Conservation (phyloP, 164 flowering plant genomes). For the Magnolia sinica region DNA sequence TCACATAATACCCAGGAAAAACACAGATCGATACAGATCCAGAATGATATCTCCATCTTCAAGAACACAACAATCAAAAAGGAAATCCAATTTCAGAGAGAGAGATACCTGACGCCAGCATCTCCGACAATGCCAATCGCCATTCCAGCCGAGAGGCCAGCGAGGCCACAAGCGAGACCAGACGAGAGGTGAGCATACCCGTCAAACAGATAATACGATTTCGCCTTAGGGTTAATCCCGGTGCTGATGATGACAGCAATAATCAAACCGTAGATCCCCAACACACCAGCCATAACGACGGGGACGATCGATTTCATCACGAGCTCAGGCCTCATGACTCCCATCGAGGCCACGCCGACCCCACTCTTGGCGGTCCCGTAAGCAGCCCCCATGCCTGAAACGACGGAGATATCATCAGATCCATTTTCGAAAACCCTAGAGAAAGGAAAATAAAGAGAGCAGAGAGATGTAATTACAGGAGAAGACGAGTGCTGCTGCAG, state of each 20-base stretch:
- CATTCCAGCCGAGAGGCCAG: slow-evolving; percentile 92
- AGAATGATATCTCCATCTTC: neutral
- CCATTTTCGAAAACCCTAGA: slow-evolving; percentile 1
- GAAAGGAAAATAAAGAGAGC: neutral
- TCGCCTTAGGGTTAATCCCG: slow-evolving; percentile 87
- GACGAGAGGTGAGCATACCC: slow-evolving; percentile 89
- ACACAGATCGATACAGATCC: neutral
- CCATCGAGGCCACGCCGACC: slow-evolving; percentile 92
- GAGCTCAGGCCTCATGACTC: slow-evolving; percentile 91
- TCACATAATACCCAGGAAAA: neutral
- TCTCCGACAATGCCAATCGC: slow-evolving; percentile 89
- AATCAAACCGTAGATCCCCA: slow-evolving; percentile 85
- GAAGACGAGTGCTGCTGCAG: slow-evolving; percentile 83
- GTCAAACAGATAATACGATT: slow-evolving; percentile 75
- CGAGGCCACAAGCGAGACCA: slow-evolving; percentile 88
- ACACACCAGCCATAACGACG: slow-evolving; percentile 92
- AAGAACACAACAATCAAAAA: neutral
- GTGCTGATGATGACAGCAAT: slow-evolving; percentile 88
- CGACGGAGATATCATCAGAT: slow-evolving; percentile 8
- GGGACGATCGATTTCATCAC: slow-evolving; percentile 94
- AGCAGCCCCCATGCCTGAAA: slow-evolving; percentile 88
- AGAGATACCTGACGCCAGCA: slow-evolving; percentile 72
- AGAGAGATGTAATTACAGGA: slow-evolving; percentile 42
- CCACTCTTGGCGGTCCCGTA: slow-evolving; percentile 94
- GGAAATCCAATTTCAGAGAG: neutral